Base-by-base conservation (phyloP, 2,329 filamentous ascomycete genomes). In the Cladosporium sp. region DNA sequence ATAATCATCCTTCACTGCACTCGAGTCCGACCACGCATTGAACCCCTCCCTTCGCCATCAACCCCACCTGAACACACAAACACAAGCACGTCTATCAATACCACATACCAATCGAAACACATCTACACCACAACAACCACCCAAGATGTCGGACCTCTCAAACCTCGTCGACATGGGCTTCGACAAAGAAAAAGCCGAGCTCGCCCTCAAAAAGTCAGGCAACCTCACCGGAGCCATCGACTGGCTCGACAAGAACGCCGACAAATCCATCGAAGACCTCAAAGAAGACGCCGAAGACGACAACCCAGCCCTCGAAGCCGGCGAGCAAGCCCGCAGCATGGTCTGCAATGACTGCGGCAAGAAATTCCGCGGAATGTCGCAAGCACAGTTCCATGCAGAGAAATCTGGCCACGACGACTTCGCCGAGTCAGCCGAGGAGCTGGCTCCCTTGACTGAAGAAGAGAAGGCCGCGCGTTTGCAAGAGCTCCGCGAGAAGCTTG, bases 301-400 rank as follows among this genome's bases (percentile, higher is more conserved):
- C 19, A 79, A 78, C 5, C 82, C 86, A 5, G 82, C 84, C n/a
- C 78, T 92, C 2, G 81, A 89, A 67, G 84, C 84, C 1, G 90
- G 88, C 60, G 85, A 88, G 68, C 79, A 84, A 58, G 89, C 92
- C 58, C 84, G 86, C 69, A 96, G 91, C 51, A 84, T 97, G 58
- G 83, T 95, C 52, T 99, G 94, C 82, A 94, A 96, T 64, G 93
- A 97, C 59, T 99, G 94, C 71, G 88, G 89, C 70, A 97, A 96
- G 82, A 88, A 86, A 72, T 95, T 99, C 76, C 84, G 90, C 65
- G 90, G 85, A 69, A 84, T 88, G 64, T 86, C 86, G 25, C 85
- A 93, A 65, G 94, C 92, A 9, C 88, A 93, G 68, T 96, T 91
- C 72, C 94, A 99, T 72, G 94, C 92, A 34, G 85, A 85, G 69